A percentile compares a stretch with the other conserved stretches of the same genome.
Evolutionary conservation across 495 filamentous ascomycete genomes (phyloP).

Genomic region (Penicillium longicatenatum): DNA sequence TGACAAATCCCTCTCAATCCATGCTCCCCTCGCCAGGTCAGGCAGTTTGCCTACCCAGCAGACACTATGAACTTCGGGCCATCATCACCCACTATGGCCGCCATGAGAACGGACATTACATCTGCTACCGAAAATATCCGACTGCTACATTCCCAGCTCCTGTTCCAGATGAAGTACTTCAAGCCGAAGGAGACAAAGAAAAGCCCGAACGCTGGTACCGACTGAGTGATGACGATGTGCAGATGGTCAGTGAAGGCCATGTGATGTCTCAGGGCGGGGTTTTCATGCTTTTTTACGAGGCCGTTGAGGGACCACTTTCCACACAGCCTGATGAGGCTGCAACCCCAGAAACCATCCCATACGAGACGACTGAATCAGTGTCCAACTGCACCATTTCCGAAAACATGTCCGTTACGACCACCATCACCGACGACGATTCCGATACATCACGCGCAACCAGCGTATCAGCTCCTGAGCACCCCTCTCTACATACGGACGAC

Average conservation of each 20-base stretch:
- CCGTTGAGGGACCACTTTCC: constrained; percentile 21
- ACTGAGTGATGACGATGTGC: constrained; percentile 83
- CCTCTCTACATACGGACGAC: constrained; percentile 15
- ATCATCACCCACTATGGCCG: constrained; percentile 86
- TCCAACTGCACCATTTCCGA: constrained; percentile 31
- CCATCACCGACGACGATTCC: constrained; percentile 33
- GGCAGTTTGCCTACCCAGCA: constrained; percentile 39
- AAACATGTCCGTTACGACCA: constrained; percentile 34
- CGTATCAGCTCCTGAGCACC: constrained; percentile 28
- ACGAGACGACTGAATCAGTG: constrained; percentile 23
- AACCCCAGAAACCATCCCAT: constrained; percentile 4
- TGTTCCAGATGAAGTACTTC: constrained; percentile 38
- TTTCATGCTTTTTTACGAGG: constrained; percentile 97
- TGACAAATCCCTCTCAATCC: constrained; percentile 60
- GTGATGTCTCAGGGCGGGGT: constrained; percentile 81
- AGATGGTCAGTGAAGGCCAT: constrained; percentile 66
- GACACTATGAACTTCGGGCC: constrained; percentile 78
- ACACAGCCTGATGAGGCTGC: neutral
- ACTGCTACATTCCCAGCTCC: constrained; percentile 35
- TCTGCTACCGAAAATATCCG: constrained; percentile 78
- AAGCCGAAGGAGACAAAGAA: constrained; percentile 42
- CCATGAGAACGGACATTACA: constrained; percentile 95
- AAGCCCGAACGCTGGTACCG: constrained; percentile 69
- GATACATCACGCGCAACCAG: constrained; percentile 39
- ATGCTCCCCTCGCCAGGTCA: constrained; percentile 61